phyloP scores from a whole-genome alignment of 2,329 filamentous ascomycete species.

The Trichoderma harzianum region DNA sequence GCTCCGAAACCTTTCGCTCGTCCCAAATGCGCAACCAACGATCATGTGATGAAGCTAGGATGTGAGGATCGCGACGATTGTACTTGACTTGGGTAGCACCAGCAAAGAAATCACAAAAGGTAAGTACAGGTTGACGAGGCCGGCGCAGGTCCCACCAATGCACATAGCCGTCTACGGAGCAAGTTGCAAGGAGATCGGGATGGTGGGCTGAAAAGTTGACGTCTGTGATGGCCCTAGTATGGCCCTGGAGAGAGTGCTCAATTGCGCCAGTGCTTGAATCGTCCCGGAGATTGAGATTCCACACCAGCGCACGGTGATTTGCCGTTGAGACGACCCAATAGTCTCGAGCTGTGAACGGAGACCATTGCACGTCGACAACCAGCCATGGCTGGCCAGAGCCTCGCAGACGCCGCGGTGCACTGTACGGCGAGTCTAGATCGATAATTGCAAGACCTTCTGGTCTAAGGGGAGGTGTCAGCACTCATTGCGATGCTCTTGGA shows the following conservation, averaged over 20 bases:
- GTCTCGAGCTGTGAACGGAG: conserved; percentile 81
- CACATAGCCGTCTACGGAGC: conserved; percentile 88
- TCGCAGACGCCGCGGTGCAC: conserved; percentile 74
- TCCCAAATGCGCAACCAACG: conserved; percentile 88
- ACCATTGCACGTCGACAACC: conserved; percentile 96
- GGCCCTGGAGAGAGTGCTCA: conserved; percentile 82
- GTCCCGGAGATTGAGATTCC: conserved; percentile 80
- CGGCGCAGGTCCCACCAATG: conserved; percentile 86
- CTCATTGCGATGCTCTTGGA: not conserved
- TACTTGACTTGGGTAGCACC: conserved; percentile 95
- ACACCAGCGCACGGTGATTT: conserved; percentile 90
- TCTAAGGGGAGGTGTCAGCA: conserved; percentile 34
- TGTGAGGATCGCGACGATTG: conserved; percentile 81
- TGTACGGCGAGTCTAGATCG: conserved; percentile 86
- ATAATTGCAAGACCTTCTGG: conserved; percentile 88
- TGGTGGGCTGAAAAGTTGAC: conserved; percentile 95
- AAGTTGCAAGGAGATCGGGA: conserved; percentile 83
- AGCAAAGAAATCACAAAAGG: conserved; percentile 89
- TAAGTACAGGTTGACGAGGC: conserved; percentile 69
- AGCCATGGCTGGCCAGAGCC: conserved; percentile 89
- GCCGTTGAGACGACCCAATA: conserved; percentile 94
- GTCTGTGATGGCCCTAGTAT: conserved; percentile 83
- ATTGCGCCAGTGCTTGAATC: conserved; percentile 69
- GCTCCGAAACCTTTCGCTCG: conserved; percentile 71
- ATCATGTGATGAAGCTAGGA: conserved; percentile 88